These are phyloP conservation scores for Quercus tomentella DNA, from an alignment of 331 rosid genomes.

Conservation along the genomic window DNA sequence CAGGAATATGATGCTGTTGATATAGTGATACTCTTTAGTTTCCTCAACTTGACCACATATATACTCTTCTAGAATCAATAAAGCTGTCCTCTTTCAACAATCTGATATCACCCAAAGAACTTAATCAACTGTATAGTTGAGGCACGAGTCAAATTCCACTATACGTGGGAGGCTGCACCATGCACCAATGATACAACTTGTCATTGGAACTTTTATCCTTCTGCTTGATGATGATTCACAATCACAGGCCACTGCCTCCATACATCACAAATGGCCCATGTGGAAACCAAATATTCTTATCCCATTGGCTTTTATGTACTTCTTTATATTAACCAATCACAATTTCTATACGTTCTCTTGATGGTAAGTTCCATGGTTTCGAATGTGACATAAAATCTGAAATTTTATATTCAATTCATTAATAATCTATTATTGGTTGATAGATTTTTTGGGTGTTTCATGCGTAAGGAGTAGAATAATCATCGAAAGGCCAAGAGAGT, in stretches of 20 bases:
- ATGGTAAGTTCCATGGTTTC: too few relatives aligned
- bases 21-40: neutral
- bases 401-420: too few relatives aligned
- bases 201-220: neutral
- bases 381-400: too few relatives aligned
- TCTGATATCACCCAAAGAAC: too few relatives aligned
- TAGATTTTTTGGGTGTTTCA: too few relatives aligned
- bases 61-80: neutral
- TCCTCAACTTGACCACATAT: neutral
- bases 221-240: neutral
- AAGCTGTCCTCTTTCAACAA: neutral
- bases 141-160: neutral
- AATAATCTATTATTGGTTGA: too few relatives aligned
- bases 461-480: too few relatives aligned
- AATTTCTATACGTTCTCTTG: too few relatives aligned
- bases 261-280: constrained; percentile 16
- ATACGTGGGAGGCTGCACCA: neutral
- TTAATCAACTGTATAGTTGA: too few relatives aligned
- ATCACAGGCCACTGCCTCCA: neutral
- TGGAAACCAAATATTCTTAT: constrained; percentile 16
- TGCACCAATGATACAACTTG: neutral
- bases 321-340: neutral
- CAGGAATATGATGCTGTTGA: neutral
- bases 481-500: too few relatives aligned
- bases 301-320: neutral